These are phyloP conservation scores for Chlamydomonas applanata DNA, from an alignment of 139 green algal species.

Conservation along the genomic window DNA sequence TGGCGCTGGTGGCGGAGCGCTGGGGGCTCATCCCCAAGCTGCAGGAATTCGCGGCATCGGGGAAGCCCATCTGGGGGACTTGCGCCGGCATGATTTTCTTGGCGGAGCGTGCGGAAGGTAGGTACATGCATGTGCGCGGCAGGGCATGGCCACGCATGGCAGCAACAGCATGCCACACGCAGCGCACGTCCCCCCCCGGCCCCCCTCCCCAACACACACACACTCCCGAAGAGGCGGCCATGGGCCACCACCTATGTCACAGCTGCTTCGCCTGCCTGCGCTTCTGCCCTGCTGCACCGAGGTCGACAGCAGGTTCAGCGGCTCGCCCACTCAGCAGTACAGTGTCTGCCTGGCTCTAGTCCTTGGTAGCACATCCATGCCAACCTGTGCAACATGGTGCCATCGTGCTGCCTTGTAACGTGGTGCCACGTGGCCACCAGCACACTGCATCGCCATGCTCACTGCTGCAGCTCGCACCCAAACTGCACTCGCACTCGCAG, in stretches of 20 bases:
- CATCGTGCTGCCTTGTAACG: too few species aligned
- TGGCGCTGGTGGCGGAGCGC: conserved; percentile 85
- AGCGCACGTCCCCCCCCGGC: background rate
- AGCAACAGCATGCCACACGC: background rate
- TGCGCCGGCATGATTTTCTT: conserved; percentile 99
- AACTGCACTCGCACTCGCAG: conserved; percentile 41
- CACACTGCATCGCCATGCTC: background rate
- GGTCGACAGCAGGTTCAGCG: background rate
- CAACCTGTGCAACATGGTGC: background rate
- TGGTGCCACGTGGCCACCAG: too few species aligned
- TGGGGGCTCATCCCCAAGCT: conserved; percentile 86
- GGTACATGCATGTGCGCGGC: background rate
- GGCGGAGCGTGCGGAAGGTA: conserved; percentile 72
- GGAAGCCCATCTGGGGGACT: conserved; percentile 93
- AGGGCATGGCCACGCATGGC: background rate
- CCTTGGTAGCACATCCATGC: too few species aligned
- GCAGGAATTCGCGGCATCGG: conserved; percentile 56
- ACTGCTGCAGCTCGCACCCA: background rate
- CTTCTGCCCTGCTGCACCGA: too few species aligned
- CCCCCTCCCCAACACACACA: background rate
- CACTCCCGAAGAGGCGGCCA: background rate
- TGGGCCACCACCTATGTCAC: too few species aligned
- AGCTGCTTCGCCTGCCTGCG: too few species aligned
- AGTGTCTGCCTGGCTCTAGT: too few species aligned
- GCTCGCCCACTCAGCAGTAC: too few species aligned